phyloP scores from a whole-genome alignment of 148 eudicot genomes.

The Spergularia marina region DNA sequence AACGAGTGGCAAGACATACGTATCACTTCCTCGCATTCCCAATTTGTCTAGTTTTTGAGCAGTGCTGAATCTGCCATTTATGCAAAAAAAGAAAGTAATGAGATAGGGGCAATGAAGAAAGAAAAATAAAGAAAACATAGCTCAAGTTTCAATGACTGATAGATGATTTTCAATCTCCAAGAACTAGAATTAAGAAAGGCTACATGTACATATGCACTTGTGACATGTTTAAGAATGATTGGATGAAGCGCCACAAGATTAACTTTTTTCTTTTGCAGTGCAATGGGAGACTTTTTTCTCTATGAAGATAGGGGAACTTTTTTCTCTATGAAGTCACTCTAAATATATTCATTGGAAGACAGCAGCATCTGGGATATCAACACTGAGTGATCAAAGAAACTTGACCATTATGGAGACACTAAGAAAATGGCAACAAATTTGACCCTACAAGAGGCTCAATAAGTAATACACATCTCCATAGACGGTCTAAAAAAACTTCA shows the following conservation, averaged over 20 bases:
- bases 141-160: neutral
- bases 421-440: too few species aligned
- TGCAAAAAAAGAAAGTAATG: slow-evolving; percentile 12
- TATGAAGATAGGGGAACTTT: too few species aligned
- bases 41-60: slow-evolving; percentile 98
- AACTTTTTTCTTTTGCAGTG: too few species aligned
- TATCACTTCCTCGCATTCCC: slow-evolving; percentile 99
- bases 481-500: too few species aligned
- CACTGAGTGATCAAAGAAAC: too few species aligned
- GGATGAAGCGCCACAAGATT: neutral
- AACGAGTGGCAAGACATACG: slow-evolving; percentile 50
- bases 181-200: neutral
- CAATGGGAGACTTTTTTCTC: too few species aligned
- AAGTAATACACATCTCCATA: too few species aligned
- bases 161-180: neutral
- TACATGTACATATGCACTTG: neutral
- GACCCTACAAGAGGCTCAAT: too few species aligned
- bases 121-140: neutral
- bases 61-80: slow-evolving; percentile 81
- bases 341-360: too few species aligned
- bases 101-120: neutral
- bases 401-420: too few species aligned
- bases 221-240: neutral
- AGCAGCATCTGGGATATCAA: too few species aligned
- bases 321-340: too few species aligned